These are phyloP conservation scores for Aspergillus leporis DNA, from an alignment of 495 filamentous ascomycete genomes.

Conservation along the genomic window DNA sequence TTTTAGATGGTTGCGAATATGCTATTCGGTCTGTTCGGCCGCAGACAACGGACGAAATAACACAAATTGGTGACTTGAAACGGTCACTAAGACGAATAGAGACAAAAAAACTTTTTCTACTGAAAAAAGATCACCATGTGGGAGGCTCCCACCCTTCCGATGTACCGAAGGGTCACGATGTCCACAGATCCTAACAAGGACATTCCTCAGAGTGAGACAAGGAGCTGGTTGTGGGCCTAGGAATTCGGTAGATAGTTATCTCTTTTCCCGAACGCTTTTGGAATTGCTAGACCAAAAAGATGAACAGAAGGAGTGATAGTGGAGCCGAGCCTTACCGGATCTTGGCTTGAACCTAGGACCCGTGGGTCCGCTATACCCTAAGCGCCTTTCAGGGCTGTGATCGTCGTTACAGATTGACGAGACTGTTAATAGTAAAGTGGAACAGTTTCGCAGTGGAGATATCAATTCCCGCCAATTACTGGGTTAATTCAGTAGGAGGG, in stretches of 20 bases:
- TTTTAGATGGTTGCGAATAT: not conserved
- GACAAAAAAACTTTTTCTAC: not conserved
- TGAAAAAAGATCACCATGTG: not conserved
- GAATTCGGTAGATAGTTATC: not conserved
- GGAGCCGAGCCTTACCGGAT: not conserved
- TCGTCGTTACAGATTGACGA: constrained; percentile 2
- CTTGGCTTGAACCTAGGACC: not conserved
- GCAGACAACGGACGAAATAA: not conserved
- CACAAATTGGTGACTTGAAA: not conserved
- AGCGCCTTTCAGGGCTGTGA: not conserved
- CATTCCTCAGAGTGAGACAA: constrained; percentile 3
- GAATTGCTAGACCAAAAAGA: not conserved
- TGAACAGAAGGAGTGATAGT: not conserved
- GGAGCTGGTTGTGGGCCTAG: not conserved
- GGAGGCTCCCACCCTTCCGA: not conserved
- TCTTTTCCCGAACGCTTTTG: not conserved
- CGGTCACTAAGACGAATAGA: not conserved
- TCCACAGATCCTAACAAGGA: not conserved
- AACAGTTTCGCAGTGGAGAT: not conserved
- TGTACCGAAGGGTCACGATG: not conserved
- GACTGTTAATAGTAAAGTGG: not conserved
- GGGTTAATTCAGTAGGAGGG: not conserved
- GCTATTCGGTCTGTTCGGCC: not conserved
- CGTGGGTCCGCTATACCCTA: not conserved
- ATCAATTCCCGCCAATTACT: not conserved